These are phyloP conservation scores for Tetradesmus obliquus DNA, from an alignment of 139 green algal genomes.

Conservation along the genomic window DNA sequence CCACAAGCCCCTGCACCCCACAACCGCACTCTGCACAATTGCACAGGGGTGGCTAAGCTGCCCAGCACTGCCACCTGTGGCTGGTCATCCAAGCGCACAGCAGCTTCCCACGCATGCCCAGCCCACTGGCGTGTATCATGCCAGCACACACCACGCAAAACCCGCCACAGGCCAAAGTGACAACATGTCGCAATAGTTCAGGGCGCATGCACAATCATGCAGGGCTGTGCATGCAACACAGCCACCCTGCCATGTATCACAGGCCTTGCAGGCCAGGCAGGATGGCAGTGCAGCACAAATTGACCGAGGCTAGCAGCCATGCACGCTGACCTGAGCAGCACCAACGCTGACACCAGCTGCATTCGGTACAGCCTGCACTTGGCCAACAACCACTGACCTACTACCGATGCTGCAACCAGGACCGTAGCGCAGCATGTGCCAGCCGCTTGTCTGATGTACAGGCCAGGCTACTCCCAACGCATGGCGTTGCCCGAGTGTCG, in stretches of 20 bases:
- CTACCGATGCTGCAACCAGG: too few species aligned
- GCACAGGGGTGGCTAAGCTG: neutral
- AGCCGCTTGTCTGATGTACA: neutral
- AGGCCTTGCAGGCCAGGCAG: neutral
- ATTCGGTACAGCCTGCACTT: too few species aligned
- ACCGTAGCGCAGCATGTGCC: too few species aligned
- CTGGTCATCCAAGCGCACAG: too few species aligned
- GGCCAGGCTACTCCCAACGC: neutral
- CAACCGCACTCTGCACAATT: neutral
- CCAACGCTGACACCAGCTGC: too few species aligned
- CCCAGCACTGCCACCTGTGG: too few species aligned
- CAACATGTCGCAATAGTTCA: neutral
- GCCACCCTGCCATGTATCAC: neutral
- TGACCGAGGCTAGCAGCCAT: too few species aligned
- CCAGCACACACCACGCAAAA: neutral
- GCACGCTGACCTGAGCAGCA: too few species aligned
- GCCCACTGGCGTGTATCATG: neutral
- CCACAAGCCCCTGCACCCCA: neutral
- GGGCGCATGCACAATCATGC: neutral
- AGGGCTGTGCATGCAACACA: neutral
- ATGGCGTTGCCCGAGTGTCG: too few species aligned
- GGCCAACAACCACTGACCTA: too few species aligned
- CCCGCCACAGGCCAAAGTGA: neutral
- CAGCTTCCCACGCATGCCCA: neutral
- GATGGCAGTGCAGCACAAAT: neutral